Evolutionary conservation across 768 basidiomycete species (phyloP).

Genomic region (Boletus rufocinnamomeus): DNA sequence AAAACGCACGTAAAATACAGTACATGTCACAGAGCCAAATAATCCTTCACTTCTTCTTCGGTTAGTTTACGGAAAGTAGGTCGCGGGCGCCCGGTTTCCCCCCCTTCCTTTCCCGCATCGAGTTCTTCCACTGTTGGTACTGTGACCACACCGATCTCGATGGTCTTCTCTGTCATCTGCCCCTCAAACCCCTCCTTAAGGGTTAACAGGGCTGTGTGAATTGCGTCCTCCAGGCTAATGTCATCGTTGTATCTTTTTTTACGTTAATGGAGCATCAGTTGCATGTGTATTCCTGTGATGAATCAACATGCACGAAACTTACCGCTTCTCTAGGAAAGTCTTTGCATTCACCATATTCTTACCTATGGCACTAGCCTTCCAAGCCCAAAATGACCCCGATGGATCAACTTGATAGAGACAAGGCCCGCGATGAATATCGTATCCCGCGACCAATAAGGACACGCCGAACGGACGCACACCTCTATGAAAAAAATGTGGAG

Average conservation of each 20-base stretch:
- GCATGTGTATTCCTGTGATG: conserved; percentile 20
- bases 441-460: conserved; percentile 94
- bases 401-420: conserved; percentile 99
- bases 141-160: conserved; percentile 96
- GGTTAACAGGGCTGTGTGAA: conserved; percentile 96
- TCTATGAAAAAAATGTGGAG: conserved; percentile 52
- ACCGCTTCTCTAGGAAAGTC: conserved; percentile 99
- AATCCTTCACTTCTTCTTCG: conserved; percentile 97
- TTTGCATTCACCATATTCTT: conserved; percentile 99
- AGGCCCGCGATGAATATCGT: conserved; percentile 92
- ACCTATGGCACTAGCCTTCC: conserved; percentile 99
- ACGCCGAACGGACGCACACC: conserved; percentile 99
- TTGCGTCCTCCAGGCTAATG: conserved; percentile 97
- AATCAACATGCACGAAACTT: conserved; percentile 36
- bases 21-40: conserved; percentile 73
- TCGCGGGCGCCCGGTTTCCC: conserved; percentile 66
- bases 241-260: conserved; percentile 97
- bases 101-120: conserved; percentile 66
- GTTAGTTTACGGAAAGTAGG: conserved; percentile 94
- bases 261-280: conserved; percentile 22
- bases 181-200: conserved; percentile 99
- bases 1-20: conserved; percentile 35
- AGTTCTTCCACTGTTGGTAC: conserved; percentile 69
- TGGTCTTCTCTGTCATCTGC: conserved; percentile 99
- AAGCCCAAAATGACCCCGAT: conserved; percentile 99